Base-by-base conservation (phyloP, 1,139 yeast genomes). In the Keqinozyma sinolaborantium region DNA sequence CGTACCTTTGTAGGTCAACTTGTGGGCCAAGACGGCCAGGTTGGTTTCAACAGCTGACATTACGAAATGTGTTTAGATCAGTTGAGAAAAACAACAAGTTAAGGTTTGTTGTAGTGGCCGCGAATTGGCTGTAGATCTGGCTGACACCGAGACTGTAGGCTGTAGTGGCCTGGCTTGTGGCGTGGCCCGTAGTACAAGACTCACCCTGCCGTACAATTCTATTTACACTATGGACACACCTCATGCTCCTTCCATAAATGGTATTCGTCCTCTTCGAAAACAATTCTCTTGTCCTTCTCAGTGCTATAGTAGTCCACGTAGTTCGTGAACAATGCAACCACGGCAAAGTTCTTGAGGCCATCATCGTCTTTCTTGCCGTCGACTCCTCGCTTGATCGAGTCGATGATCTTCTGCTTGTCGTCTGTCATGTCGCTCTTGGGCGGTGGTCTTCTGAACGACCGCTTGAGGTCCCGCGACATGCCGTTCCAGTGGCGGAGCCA, bases 191-290 rank as follows among this genome's bases (percentile, higher is more conserved):
- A n/a, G n/a, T n/a, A n/a, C n/a, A n/a, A n/a, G n/a, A n/a, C n/a
- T n/a, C n/a, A n/a, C n/a, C n/a, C n/a, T n/a, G n/a, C n/a, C n/a
- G n/a, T n/a, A n/a, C n/a, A n/a, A n/a, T n/a, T n/a, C 21, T 18
- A 18, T 18, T 18, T 18, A 18, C 21, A 18, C 50, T 44, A 80
- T 8, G 95, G 95, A 58, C 94, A 84, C 5, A 85, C 84, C 48
- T 83, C 94, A 35, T 66, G 67, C 51, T 84, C 92, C 28, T 65
- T 67, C 95, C 95, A 85, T 45, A 73, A 76, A 41, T 80, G 87
- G 33, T 64, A 58, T 29, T 60, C 69, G 38, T 70, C 73, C 44
- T 79, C 69, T 36, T 72, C 70, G 45, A 75, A 77, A 16, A 76
- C 53, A 33, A 65, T 67, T 43, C 90, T 65, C 39, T 74, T 64